phyloP scores from a whole-genome alignment of 2,329 filamentous ascomycete species.

The Aureobasidium pullulans region DNA sequence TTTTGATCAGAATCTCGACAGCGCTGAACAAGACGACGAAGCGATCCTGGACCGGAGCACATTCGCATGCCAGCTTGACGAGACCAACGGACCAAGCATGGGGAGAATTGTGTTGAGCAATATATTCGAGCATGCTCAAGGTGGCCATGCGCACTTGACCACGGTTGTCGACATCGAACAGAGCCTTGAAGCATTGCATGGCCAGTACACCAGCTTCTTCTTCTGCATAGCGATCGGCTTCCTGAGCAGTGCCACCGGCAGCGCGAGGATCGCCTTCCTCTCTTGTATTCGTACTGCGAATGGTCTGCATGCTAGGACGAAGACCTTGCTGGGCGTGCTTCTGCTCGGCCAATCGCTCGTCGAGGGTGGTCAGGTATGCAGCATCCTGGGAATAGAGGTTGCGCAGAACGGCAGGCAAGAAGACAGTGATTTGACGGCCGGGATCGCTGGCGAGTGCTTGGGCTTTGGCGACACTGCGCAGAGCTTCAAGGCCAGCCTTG shows the following conservation, averaged over 20 bases:
- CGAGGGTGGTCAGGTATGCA: conserved; percentile 59
- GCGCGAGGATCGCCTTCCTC: conserved; percentile 58
- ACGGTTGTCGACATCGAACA: conserved; percentile 76
- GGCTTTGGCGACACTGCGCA: conserved; percentile 72
- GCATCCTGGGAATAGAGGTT: conserved; percentile 74
- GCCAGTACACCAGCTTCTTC: conserved; percentile 81
- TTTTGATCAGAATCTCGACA: conserved; percentile 66
- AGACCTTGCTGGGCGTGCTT: conserved; percentile 33
- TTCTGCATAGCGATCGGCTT: conserved; percentile 84
- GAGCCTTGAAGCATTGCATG: conserved; percentile 75
- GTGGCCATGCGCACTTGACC: conserved; percentile 75
- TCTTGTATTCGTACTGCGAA: conserved; percentile 59
- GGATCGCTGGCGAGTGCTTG: conserved; percentile 70
- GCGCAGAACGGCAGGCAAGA: conserved; percentile 78
- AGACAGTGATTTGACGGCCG: conserved; percentile 66
- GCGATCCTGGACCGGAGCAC: conserved; percentile 89
- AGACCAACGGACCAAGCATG: conserved; percentile 73
- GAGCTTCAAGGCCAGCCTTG: conserved; percentile 54
- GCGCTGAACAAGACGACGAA: conserved; percentile 81
- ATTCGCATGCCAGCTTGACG: conserved; percentile 70
- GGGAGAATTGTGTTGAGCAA: conserved; percentile 38
- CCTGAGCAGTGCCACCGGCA: conserved; percentile 71
- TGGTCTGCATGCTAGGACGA: conserved; percentile 72
- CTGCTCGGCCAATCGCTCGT: conserved; percentile 50
- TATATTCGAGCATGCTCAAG: conserved; percentile 64